A percentile compares a stretch with the other conserved stretches of the same genome.
Conservation (phyloP, 2,329 filamentous ascomycete species). For the Penicillium thymicola region DNA sequence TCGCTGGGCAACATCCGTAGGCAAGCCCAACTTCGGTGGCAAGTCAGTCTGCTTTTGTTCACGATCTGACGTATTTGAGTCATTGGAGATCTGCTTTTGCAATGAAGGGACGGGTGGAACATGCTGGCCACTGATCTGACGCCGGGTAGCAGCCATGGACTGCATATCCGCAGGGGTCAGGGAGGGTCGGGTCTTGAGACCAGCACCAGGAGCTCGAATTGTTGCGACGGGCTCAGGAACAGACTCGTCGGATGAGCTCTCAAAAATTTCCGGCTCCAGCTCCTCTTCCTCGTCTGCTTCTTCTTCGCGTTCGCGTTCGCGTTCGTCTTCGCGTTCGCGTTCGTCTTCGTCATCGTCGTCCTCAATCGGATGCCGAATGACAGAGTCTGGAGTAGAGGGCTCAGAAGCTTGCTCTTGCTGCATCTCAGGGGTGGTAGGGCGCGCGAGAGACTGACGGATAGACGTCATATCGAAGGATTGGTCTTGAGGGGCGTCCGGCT, state of each 20-base stretch:
- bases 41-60: slow-evolving; percentile 13
- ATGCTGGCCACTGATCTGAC: slow-evolving; percentile 76
- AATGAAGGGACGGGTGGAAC: slow-evolving; percentile 34
- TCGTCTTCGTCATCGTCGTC: slow-evolving; percentile 38
- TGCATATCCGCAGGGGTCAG: slow-evolving; percentile 79
- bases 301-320: slow-evolving; percentile 4
- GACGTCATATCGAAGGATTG: slow-evolving; percentile 36
- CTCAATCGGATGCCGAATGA: slow-evolving; percentile 72
- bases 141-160: slow-evolving; percentile 80
- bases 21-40: slow-evolving; percentile 17
- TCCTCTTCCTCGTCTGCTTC: slow-evolving; percentile 27
- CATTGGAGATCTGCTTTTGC: slow-evolving; percentile 23
- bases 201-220: slow-evolving; percentile 81
- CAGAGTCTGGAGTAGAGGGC: slow-evolving; percentile 78
- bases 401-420: slow-evolving; percentile 58
- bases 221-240: slow-evolving; percentile 83
- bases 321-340: neutral
- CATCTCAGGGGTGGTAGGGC: slow-evolving; percentile 51
- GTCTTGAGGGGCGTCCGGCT: slow-evolving; percentile 12
- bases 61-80: slow-evolving; percentile 15
- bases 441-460: slow-evolving; percentile 38
- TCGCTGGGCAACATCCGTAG: slow-evolving; percentile 48
- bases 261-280: slow-evolving; percentile 31
- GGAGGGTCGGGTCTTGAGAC: slow-evolving; percentile 83
- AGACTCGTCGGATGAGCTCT: slow-evolving; percentile 48